Evolutionary conservation across 257 asterid species (phyloP), one percentile per base, ranked within the genome.

Genomic region (Capsicum rhomboideum): DNA sequence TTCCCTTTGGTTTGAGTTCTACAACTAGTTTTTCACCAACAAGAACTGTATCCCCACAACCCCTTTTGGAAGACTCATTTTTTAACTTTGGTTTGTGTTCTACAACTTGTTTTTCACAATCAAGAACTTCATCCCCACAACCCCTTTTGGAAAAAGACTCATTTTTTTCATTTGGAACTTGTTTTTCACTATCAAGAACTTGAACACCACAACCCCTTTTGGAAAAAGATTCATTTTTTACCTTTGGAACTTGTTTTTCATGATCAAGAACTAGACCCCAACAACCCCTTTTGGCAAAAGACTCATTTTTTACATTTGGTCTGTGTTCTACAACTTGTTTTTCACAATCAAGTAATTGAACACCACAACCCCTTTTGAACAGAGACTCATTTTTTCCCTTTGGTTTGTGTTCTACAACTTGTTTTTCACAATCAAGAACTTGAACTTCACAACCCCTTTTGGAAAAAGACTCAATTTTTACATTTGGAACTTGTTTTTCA

Each of bases 141-240:
- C 82, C 82, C 37, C 87, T 85, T 18, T 71, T 67, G 1, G 86
- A 23, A 1, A 23, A 44, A 74, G 40, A 74, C 13, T 1, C 90
- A 6, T 18, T 77, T 42, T 28, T 37, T 74, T 4, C 1, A 77
- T 46, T 52, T 50, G 1, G 0, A 20, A 17, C 53, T n/a, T 54
- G 61, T 1, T n/a, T 82, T 26, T 23, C 14, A 21, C 58, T 31
- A 34, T 79, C 83, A 10, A 87, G 20, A 17, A 83, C 87, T 10
- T 68, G 88, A 40, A 79, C 72, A 10, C 90, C 84, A 31, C 91
- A 85, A 53, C 79, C 82, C 37, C 88, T 85, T 18, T 67, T 72
- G 4, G 89, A 53, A 1, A 23, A 44, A 46, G 58, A 74, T 0
- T 1, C 90, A 23, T 23, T 77, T 29, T 21, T 61, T 61, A 4